phyloP scores from a whole-genome alignment of 2,329 filamentous ascomycete genomes.

The Verticillium longisporum region DNA sequence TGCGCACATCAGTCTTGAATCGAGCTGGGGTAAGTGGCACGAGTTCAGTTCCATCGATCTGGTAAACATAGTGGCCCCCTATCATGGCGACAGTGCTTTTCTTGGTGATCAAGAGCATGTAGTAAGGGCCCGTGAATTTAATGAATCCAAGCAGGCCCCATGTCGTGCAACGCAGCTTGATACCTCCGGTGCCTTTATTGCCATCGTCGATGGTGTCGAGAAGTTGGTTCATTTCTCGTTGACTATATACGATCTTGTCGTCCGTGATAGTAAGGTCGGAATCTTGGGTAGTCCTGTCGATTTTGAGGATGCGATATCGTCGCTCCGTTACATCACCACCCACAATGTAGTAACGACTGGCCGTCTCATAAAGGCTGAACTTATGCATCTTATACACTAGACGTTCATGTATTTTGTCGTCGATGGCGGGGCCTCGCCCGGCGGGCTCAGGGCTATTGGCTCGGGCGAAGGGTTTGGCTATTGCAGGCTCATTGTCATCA shows the following conservation, averaged over 20 bases:
- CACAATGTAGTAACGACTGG: slow-evolving; percentile 87
- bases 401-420: slow-evolving; percentile 26
- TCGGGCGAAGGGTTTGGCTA: slow-evolving; percentile 51
- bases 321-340: slow-evolving; percentile 86
- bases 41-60: slow-evolving; percentile 88
- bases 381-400: slow-evolving; percentile 74
- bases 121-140: slow-evolving; percentile 89
- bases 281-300: slow-evolving; percentile 80
- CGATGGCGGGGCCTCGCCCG: slow-evolving; percentile 41
- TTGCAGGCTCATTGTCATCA: slow-evolving; percentile 51
- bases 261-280: slow-evolving; percentile 76
- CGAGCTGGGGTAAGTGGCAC: slow-evolving; percentile 76
- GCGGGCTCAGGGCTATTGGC: slow-evolving; percentile 46
- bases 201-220: slow-evolving; percentile 92
- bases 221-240: slow-evolving; percentile 88
- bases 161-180: slow-evolving; percentile 81
- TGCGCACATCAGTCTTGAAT: slow-evolving; percentile 68
- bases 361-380: slow-evolving; percentile 95
- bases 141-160: slow-evolving; percentile 97
- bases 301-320: slow-evolving; percentile 86
- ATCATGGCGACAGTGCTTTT: slow-evolving; percentile 94
- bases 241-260: slow-evolving; percentile 90
- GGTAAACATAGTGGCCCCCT: slow-evolving; percentile 92
- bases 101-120: slow-evolving; percentile 96
- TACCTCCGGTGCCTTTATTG: slow-evolving; percentile 81